A percentile compares a stretch with the other conserved stretches of the same genome.
These are phyloP conservation scores for Crucihimalaya himalaica DNA, from an alignment of 345 rosid genomes.

Conservation along the genomic window DNA sequence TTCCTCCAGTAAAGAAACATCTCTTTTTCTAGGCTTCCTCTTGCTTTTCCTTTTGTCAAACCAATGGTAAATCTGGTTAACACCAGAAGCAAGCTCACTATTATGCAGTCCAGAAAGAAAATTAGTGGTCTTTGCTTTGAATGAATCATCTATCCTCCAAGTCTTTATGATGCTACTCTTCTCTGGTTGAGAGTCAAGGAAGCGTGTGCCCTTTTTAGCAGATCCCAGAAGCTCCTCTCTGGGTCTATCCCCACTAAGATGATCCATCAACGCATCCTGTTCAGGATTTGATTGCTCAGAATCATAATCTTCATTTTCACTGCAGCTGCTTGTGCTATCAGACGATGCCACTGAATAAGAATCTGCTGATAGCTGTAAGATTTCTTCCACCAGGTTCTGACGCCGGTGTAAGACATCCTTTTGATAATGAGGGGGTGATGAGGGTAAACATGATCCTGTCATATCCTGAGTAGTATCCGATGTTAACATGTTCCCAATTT, in stretches of 20 bases:
- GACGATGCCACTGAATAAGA: slow-evolving; percentile 81
- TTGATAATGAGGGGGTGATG: slow-evolving; percentile 88
- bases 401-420: slow-evolving; percentile 85
- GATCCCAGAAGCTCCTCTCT: slow-evolving; percentile 42
- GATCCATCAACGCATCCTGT: slow-evolving; percentile 45
- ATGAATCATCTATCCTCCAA: slow-evolving; percentile 37
- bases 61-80: slow-evolving; percentile 49
- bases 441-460: slow-evolving; percentile 50
- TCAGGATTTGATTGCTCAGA: slow-evolving; percentile 48
- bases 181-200: slow-evolving; percentile 43
- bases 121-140: slow-evolving; percentile 37
- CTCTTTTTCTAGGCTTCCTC: slow-evolving; percentile 62
- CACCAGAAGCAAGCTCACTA: slow-evolving; percentile 45
- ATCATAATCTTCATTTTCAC: slow-evolving; percentile 64
- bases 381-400: slow-evolving; percentile 88
- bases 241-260: slow-evolving; percentile 37
- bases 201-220: slow-evolving; percentile 29
- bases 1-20: slow-evolving; percentile 53
- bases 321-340: slow-evolving; percentile 76
- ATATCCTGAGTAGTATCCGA: slow-evolving; percentile 49
- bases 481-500: slow-evolving; percentile 45
- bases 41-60: slow-evolving; percentile 54
- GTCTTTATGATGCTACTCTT: slow-evolving; percentile 38
- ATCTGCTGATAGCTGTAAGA: slow-evolving; percentile 87
- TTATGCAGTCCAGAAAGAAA: slow-evolving; percentile 41